Percentiles rank a stretch among this genome's conserved stretches.
phyloP scores from a whole-genome alignment of 108 stramenopile species.

The Fragilaria crotonensis region DNA sequence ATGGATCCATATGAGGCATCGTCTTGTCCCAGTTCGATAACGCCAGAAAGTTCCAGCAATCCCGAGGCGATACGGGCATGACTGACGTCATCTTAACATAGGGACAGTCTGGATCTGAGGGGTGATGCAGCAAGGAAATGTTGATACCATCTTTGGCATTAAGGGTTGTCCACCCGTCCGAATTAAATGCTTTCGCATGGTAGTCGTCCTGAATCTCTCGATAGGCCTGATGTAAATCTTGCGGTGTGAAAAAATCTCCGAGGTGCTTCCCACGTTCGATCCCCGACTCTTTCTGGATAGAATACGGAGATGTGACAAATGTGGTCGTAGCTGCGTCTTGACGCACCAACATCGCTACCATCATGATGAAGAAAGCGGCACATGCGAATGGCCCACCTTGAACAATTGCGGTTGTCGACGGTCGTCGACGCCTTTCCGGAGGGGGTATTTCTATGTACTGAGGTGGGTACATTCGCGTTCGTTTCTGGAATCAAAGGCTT shows the following conservation, averaged over 20 bases:
- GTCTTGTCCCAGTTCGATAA: conserved; percentile 38
- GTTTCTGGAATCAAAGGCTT: too few relatives aligned
- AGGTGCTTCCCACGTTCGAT: conserved; percentile 12
- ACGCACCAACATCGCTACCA: neutral
- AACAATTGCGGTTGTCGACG: too few relatives aligned
- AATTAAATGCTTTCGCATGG: conserved; percentile 19
- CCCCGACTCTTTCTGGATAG: neutral
- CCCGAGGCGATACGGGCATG: conserved; percentile 33
- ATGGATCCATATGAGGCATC: conserved; percentile 73
- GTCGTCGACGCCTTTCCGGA: too few relatives aligned
- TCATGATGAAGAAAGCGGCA: neutral
- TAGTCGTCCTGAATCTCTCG: conserved; percentile 30
- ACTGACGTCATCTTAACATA: conserved; percentile 55
- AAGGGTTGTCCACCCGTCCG: conserved; percentile 21
- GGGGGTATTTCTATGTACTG: too few relatives aligned
- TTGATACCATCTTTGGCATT: conserved; percentile 29
- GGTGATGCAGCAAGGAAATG: conserved; percentile 45
- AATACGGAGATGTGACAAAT: neutral
- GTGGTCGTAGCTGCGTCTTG: neutral
- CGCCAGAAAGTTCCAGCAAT: conserved; percentile 51
- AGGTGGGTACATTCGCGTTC: too few relatives aligned
- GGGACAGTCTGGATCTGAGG: conserved; percentile 50
- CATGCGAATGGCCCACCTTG: neutral
- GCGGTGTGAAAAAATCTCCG: neutral
- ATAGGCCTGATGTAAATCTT: conserved; percentile 33